Conservation (phyloP, 208 protist genomes). For the Leishmania braziliensis region DNA sequence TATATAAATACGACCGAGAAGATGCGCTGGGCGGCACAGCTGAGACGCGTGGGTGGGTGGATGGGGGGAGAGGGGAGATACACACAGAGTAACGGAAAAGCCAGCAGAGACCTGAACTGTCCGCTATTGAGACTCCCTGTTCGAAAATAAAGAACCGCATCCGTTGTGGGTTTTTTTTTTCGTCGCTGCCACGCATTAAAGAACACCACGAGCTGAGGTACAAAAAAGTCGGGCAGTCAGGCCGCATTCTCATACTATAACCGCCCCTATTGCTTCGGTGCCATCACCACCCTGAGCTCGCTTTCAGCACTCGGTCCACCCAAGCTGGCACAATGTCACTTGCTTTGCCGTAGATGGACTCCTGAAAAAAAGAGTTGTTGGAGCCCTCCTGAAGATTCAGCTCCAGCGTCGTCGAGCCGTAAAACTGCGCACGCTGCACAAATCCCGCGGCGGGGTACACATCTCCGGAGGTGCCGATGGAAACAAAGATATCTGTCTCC, state of each 20-base stretch:
- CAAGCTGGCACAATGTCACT: conserved; percentile 55
- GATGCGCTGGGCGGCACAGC: neutral
- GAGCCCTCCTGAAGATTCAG: conserved; percentile 56
- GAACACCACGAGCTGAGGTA: neutral
- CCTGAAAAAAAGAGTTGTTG: conserved; percentile 51
- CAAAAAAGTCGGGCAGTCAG: neutral
- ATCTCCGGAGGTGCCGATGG: conserved; percentile 73
- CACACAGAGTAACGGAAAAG: neutral
- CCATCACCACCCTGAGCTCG: neutral
- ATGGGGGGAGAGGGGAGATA: too few species aligned
- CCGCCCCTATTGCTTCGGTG: neutral
- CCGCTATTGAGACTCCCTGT: neutral
- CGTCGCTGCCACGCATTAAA: neutral
- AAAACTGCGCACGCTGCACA: conserved; percentile 30
- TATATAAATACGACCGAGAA: neutral
- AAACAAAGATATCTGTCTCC: conserved; percentile 65
- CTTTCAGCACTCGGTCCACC: conserved; percentile 55
- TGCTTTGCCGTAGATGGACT: conserved; percentile 51
- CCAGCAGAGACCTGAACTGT: neutral
- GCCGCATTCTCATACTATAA: neutral
- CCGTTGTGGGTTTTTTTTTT: neutral
- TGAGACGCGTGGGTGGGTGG: neutral
- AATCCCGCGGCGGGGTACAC: conserved; percentile 83
- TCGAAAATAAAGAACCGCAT: too few species aligned
- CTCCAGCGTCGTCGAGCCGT: conserved; percentile 57